These are phyloP conservation scores for Podaxis sp. DNA, from an alignment of 768 basidiomycete genomes.

Conservation along the genomic window DNA sequence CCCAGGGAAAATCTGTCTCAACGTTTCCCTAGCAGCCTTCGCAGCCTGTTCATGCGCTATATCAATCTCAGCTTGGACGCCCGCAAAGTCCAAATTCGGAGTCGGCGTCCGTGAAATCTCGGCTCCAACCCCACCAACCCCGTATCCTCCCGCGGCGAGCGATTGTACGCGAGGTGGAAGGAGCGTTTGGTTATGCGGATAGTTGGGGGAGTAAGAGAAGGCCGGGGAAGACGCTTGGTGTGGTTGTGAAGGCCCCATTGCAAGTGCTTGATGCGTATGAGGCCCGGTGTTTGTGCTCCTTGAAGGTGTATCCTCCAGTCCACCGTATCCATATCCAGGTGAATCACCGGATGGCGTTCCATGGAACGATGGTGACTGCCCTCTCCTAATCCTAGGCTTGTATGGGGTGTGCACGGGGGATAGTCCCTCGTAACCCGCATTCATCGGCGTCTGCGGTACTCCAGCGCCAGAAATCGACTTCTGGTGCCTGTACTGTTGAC, in stretches of 20 bases:
- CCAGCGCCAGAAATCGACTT: not conserved
- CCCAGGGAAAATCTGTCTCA: conserved; percentile 84
- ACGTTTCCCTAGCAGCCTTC: conserved; percentile 67
- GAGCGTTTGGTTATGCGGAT: conserved; percentile 21
- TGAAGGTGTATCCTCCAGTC: conserved; percentile 49
- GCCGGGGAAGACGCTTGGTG: not conserved
- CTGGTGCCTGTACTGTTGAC: conserved; percentile 3
- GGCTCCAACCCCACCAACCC: conserved; percentile 20
- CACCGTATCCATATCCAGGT: conserved; percentile 23
- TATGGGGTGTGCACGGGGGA: conserved; percentile 63
- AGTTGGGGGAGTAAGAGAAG: conserved; percentile 12
- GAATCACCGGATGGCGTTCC: conserved; percentile 28
- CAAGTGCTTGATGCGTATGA: conserved; percentile 43
- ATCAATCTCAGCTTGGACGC: conserved; percentile 75
- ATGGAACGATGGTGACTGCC: conserved; percentile 39
- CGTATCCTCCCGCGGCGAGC: conserved; percentile 18
- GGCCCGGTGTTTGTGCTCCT: conserved; percentile 29
- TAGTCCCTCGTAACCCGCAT: conserved; percentile 19
- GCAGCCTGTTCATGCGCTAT: conserved; percentile 69
- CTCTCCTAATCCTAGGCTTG: conserved; percentile 62
- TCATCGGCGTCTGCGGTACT: conserved; percentile 29
- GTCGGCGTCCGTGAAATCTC: conserved; percentile 68
- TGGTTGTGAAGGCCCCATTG: conserved; percentile 46
- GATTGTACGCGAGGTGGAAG: conserved; percentile 44
- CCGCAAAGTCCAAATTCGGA: conserved; percentile 63